These are phyloP conservation scores for Penicillium sp. DNA, from an alignment of 2,329 filamentous ascomycete species.

Conservation along the genomic window DNA sequence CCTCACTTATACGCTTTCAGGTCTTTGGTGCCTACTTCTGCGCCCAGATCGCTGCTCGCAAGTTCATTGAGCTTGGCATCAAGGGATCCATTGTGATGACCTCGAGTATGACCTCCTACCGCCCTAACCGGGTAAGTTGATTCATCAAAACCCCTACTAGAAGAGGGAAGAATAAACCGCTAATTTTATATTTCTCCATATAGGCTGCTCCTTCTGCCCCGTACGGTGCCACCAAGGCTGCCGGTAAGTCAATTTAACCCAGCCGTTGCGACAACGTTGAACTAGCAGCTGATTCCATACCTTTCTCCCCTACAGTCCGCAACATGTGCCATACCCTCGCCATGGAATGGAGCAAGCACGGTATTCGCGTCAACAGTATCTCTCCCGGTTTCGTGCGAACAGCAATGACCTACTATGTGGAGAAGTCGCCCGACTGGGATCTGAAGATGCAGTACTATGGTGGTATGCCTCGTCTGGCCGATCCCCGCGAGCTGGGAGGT, in stretches of 20 bases:
- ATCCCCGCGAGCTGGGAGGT: conserved; percentile 59
- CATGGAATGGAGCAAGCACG: conserved; percentile 55
- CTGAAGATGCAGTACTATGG: conserved; percentile 63
- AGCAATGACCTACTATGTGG: conserved; percentile 57
- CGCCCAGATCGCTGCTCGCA: conserved; percentile 33
- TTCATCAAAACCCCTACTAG: background rate
- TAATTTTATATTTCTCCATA: background rate
- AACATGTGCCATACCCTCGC: conserved; percentile 41
- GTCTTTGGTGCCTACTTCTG: conserved; percentile 37
- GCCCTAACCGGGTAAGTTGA: conserved; percentile 47
- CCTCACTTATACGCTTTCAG: conserved; percentile 3
- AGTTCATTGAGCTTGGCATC: conserved; percentile 48
- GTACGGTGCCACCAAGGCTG: conserved; percentile 53
- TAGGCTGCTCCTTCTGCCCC: conserved; percentile 56
- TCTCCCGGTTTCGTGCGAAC: conserved; percentile 51
- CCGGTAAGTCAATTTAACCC: conserved; percentile 25
- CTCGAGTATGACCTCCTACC: conserved; percentile 54
- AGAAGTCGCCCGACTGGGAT: conserved; percentile 59
- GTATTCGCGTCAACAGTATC: conserved; percentile 47
- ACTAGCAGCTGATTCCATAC: background rate
- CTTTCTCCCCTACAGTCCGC: conserved; percentile 17
- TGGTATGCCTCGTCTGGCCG: conserved; percentile 59
- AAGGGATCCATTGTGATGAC: conserved; percentile 50
- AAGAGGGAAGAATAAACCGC: background rate
- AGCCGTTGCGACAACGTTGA: background rate